These are phyloP conservation scores for Aspergillus saccharolyticus DNA, from an alignment of 495 filamentous ascomycete species.

Conservation along the genomic window DNA sequence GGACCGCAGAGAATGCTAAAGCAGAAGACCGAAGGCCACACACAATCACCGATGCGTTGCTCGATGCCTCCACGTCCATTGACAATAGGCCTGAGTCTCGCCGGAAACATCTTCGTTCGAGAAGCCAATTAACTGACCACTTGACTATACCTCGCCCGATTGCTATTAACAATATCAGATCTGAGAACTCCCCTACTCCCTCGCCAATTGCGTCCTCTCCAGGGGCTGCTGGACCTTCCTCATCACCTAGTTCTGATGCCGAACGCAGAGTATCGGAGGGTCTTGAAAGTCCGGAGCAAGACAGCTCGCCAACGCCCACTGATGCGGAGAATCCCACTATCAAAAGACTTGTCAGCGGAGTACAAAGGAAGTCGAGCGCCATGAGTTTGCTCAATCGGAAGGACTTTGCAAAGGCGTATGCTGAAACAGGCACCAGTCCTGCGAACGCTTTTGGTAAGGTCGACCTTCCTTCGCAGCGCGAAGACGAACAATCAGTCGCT, in stretches of 20 bases:
- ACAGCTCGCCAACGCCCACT: conserved; percentile 35
- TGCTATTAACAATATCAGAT: conserved; percentile 21
- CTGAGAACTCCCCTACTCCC: conserved; percentile 27
- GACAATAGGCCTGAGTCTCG: conserved; percentile 59
- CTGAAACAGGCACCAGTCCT: conserved; percentile 80
- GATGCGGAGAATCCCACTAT: conserved; percentile 31
- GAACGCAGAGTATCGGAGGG: conserved; percentile 23
- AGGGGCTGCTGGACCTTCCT: conserved; percentile 33
- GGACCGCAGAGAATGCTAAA: conserved; percentile 19
- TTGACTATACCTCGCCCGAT: conserved; percentile 16
- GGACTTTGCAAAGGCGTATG: conserved; percentile 70
- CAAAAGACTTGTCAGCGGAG: conserved; percentile 24
- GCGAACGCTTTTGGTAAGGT: conserved; percentile 82
- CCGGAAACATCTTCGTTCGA: conserved; percentile 47
- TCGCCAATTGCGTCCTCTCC: conserved; percentile 40
- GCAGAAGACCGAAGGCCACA: conserved; percentile 47
- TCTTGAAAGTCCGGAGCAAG: conserved; percentile 28
- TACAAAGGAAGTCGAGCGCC: conserved; percentile 68
- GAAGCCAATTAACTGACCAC: conserved; percentile 24
- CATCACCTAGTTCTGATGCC: conserved; percentile 34
- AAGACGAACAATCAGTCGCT: conserved; percentile 25
- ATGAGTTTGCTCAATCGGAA: conserved; percentile 76
- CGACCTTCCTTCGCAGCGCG: conserved; percentile 57
- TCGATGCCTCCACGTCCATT: conserved; percentile 88
- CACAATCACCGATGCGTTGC: conserved; percentile 84